Evolutionary conservation across 2,329 filamentous ascomycete genomes (phyloP).

Genomic region (Phialophora chinensis): DNA sequence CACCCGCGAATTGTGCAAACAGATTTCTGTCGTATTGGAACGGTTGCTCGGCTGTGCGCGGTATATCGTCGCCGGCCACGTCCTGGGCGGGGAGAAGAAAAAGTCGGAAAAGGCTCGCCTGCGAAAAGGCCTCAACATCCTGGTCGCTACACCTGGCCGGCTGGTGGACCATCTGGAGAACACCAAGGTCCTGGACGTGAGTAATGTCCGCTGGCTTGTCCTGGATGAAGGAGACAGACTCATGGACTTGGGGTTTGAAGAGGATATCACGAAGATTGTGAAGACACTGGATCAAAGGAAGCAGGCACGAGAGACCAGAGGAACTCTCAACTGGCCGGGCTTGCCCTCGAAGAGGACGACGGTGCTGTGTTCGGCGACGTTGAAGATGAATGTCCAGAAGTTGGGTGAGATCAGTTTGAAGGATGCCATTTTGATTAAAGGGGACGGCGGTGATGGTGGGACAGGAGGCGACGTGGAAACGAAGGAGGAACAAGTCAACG

Average conservation of each 20-base stretch:
- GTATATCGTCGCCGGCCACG: slow-evolving; percentile 91
- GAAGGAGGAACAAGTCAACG: slow-evolving; percentile 50
- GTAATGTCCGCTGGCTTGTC: slow-evolving; percentile 89
- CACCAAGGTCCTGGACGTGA: slow-evolving; percentile 85
- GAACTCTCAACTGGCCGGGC: slow-evolving; percentile 64
- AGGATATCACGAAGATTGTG: slow-evolving; percentile 88
- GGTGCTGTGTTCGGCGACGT: slow-evolving; percentile 91
- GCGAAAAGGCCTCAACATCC: slow-evolving; percentile 91
- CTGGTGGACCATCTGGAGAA: slow-evolving; percentile 91
- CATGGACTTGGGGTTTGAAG: slow-evolving; percentile 97
- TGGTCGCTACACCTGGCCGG: slow-evolving; percentile 92
- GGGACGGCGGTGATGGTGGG: slow-evolving; percentile 63
- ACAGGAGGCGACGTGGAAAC: neutral
- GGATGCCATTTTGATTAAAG: slow-evolving; percentile 85
- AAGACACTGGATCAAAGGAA: slow-evolving; percentile 73
- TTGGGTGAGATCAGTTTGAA: slow-evolving; percentile 94
- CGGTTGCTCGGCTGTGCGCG: slow-evolving; percentile 85
- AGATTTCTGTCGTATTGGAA: slow-evolving; percentile 87
- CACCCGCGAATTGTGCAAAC: slow-evolving; percentile 90
- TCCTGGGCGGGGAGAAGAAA: slow-evolving; percentile 73
- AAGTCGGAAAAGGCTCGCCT: slow-evolving; percentile 90
- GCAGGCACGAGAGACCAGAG: slow-evolving; percentile 18
- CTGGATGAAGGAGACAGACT: slow-evolving; percentile 96
- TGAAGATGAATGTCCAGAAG: slow-evolving; percentile 96
- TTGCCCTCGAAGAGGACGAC: slow-evolving; percentile 79